phyloP scores from a whole-genome alignment of 495 filamentous ascomycete genomes.

The Penicillium crystallinum region DNA sequence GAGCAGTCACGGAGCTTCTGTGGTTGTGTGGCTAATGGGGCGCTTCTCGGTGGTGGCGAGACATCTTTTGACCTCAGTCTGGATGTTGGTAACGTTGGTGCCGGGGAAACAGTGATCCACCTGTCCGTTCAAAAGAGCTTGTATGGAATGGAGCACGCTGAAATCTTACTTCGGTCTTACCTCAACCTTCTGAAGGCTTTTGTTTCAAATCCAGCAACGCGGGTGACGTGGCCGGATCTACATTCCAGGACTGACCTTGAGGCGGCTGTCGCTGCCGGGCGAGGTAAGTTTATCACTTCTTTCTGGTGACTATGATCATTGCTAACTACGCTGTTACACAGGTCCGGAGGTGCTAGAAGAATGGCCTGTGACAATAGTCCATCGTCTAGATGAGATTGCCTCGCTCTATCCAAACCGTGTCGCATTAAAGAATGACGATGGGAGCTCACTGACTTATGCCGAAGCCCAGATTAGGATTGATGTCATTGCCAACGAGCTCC shows the following conservation, averaged over 20 bases:
- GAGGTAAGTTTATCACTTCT: slow-evolving; percentile 7
- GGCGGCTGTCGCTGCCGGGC: slow-evolving; percentile 3
- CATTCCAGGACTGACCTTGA: slow-evolving; percentile 10
- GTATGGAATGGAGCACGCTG: slow-evolving; percentile 18
- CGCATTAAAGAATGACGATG: slow-evolving; percentile 10
- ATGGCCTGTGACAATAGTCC: slow-evolving; percentile 34
- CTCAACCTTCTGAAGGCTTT: slow-evolving; percentile 22
- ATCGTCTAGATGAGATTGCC: slow-evolving; percentile 27
- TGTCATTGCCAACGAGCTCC: slow-evolving; percentile 16
- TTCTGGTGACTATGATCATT: neutral
- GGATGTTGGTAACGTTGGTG: slow-evolving; percentile 13
- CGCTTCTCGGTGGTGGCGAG: slow-evolving; percentile 19
- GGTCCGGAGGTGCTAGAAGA: slow-evolving; percentile 12
- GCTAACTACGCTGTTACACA: neutral
- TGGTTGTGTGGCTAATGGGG: slow-evolving; percentile 11
- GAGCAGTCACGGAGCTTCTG: slow-evolving; percentile 14
- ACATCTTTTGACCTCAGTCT: slow-evolving; percentile 22
- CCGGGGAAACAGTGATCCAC: slow-evolving; percentile 8
- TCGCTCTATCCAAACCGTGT: slow-evolving; percentile 1
- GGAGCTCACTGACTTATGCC: slow-evolving; percentile 12
- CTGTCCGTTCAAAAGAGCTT: slow-evolving; percentile 19
- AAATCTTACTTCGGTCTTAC: slow-evolving; percentile 28
- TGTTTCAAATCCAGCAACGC: slow-evolving; percentile 16
- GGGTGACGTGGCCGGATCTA: slow-evolving; percentile 15
- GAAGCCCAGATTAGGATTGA: slow-evolving; percentile 1